Evolutionary conservation across 1,284 basidiomycete species (phyloP).

Genomic region (Ceratobasidium sp.): DNA sequence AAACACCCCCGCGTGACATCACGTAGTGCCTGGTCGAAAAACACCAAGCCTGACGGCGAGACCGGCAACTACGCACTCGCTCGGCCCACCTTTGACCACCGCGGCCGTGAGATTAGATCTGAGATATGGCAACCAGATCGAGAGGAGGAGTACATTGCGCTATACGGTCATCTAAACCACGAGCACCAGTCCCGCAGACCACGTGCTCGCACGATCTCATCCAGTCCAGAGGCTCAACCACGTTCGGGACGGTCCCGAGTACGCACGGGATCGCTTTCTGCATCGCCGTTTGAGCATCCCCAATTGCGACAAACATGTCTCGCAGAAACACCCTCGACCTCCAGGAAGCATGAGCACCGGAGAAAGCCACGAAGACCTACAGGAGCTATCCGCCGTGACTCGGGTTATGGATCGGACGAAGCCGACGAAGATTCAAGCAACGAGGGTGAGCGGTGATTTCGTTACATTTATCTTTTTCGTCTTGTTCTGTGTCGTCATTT

Average conservation of each 20-base stretch:
- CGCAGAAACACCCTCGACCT: background rate
- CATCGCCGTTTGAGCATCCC: slow-evolving; percentile 16
- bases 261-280: slow-evolving; percentile 7
- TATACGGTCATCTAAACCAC: background rate
- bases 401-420: slow-evolving; percentile 32
- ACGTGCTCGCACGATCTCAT: slow-evolving; percentile 15
- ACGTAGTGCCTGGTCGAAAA: slow-evolving; percentile 7
- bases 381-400: slow-evolving; percentile 9
- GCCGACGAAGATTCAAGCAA: slow-evolving; percentile 25
- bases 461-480: background rate
- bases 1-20: slow-evolving; percentile 2
- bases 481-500: slow-evolving; percentile 1
- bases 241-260: background rate
- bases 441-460: slow-evolving; percentile 15
- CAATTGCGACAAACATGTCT: slow-evolving; percentile 8
- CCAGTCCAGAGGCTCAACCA: slow-evolving; percentile 4
- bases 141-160: slow-evolving; percentile 10
- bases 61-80: slow-evolving; percentile 9
- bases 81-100: slow-evolving; percentile 3
- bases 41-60: background rate
- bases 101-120: slow-evolving; percentile 2
- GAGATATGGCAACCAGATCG: slow-evolving; percentile 24
- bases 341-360: background rate
- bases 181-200: slow-evolving; percentile 14
- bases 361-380: slow-evolving; percentile 17